Evolutionary conservation across 202 grass and related monocot species (phyloP).

Genomic region (Carex arenaria): DNA sequence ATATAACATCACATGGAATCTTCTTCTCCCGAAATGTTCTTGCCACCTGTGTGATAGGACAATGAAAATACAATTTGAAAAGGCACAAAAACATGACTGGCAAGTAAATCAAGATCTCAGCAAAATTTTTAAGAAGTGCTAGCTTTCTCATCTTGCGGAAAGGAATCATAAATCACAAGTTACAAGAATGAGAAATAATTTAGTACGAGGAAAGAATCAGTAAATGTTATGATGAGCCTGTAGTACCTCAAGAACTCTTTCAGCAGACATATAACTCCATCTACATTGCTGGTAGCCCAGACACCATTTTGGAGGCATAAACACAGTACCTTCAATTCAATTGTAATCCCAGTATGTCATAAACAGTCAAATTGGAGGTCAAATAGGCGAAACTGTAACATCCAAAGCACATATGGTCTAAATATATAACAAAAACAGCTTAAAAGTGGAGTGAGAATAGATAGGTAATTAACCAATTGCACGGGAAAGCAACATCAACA

Average conservation of each 20-base stretch:
- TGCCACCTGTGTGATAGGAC: constrained; percentile 42
- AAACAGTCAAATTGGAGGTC: background rate
- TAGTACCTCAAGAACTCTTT: constrained; percentile 82
- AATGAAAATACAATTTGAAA: background rate
- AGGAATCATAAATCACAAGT: background rate
- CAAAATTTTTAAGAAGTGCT: background rate
- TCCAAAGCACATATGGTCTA: background rate
- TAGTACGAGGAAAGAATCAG: background rate
- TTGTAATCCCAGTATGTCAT: background rate
- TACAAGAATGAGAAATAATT: background rate
- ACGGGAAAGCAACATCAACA: constrained; percentile 57
- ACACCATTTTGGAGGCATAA: constrained; percentile 96
- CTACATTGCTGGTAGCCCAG: constrained; percentile 97
- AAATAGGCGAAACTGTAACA: constrained; percentile 19
- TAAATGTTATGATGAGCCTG: background rate
- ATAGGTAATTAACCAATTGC: constrained; percentile 65
- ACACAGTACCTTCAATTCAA: constrained; percentile 59
- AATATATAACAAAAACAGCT: background rate
- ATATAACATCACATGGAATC: constrained; percentile 97
- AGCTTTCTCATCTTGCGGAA: background rate
- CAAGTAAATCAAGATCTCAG: background rate
- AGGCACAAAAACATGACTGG: background rate
- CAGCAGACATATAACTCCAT: constrained; percentile 89
- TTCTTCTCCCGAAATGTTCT: constrained; percentile 85
- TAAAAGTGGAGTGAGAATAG: background rate